These are phyloP conservation scores for Kalmanozyma brasiliensis DNA, from an alignment of 1,284 basidiomycete species.

Conservation along the genomic window DNA sequence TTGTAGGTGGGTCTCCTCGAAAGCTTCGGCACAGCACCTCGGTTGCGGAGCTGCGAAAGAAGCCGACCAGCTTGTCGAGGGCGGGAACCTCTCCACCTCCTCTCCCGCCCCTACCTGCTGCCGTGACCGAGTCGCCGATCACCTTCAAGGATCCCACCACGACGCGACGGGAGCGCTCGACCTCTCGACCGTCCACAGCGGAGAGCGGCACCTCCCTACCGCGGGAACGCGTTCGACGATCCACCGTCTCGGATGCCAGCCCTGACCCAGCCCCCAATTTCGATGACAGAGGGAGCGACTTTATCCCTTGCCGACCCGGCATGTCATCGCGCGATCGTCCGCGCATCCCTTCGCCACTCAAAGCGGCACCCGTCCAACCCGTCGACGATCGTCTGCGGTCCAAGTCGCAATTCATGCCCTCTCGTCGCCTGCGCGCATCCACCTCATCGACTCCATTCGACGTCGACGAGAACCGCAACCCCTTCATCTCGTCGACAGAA, in stretches of 20 bases:
- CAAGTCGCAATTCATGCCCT: constrained; percentile 23
- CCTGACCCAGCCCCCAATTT: background rate
- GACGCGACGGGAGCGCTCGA: background rate
- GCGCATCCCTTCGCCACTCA: constrained; percentile 41
- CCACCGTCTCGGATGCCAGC: constrained; percentile 23
- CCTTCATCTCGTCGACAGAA: constrained; percentile 5
- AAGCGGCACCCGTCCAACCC: constrained; percentile 24
- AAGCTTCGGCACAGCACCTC: constrained; percentile 31
- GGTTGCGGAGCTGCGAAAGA: constrained; percentile 26
- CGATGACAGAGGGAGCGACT: constrained; percentile 1
- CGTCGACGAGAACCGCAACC: constrained; percentile 24
- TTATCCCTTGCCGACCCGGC: constrained; percentile 22
- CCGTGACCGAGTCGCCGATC: constrained; percentile 3
- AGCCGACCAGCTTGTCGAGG: constrained; percentile 5
- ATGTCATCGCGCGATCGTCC: constrained; percentile 44
- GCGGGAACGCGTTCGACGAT: constrained; percentile 13
- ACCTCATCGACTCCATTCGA: constrained; percentile 27
- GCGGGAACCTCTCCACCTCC: constrained; percentile 10
- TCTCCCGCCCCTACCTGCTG: constrained; percentile 7
- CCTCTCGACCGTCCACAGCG: constrained; percentile 6
- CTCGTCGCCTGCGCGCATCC: constrained; percentile 15
- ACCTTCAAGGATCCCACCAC: constrained; percentile 1
- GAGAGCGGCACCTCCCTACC: constrained; percentile 1
- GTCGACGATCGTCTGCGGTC: constrained; percentile 12
- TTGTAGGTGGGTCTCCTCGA: constrained; percentile 9